Base-by-base conservation (phyloP, 371 early-diverging fungal species). In the Encephalitozoon cuniculi region DNA sequence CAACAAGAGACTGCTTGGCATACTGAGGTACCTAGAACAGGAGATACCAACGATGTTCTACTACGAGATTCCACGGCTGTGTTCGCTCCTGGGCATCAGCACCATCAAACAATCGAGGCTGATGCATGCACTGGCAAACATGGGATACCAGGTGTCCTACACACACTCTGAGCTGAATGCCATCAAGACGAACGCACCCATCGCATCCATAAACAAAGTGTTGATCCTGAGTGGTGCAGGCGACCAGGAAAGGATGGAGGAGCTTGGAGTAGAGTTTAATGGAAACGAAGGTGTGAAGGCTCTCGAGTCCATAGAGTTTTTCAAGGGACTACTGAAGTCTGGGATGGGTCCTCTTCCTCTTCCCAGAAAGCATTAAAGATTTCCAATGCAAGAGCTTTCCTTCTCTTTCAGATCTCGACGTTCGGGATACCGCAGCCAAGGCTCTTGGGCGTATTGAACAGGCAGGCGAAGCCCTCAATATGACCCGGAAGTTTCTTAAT, bases 141-240 rank as follows among this genome's bases (percentile, higher is more conserved):
- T 90, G 41, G 94, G 93, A 0, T 95, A 91, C 87, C 85, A 88
- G 70, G 92, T 93, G 0, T 95, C 96, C 8, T 85, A 89, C 1
- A 90, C 94, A 12, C 98, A 99, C 86, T 90, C 92, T 68, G 81
- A 85, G 3, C 87, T 90, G 12, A 89, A 88, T 51, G 88, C 92
- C 0, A 86, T 99, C 77, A 99, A 99, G 84, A 96, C 97, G 0
- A 87, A 94, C 84, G 97, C 96, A 0, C 95, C 95, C 8, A 76
- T 90, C 1, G 65, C 81, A 6, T 89, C 93, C 1, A 77, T 99
- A n/a, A 94, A 95, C 93, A 93, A 94, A 80, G 86, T 95, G 41
- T 86, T 96, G 85, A 9, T 68, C 28, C 4, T 44, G 12, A 52
- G 34, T 8, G 23, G 64, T 30, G 6, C 26, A 41, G 25, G 21